Evolutionary conservation across 164 flowering plant genomes (phyloP), one percentile per base, ranked within the genome.

Genomic region (Aristolochia californica): DNA sequence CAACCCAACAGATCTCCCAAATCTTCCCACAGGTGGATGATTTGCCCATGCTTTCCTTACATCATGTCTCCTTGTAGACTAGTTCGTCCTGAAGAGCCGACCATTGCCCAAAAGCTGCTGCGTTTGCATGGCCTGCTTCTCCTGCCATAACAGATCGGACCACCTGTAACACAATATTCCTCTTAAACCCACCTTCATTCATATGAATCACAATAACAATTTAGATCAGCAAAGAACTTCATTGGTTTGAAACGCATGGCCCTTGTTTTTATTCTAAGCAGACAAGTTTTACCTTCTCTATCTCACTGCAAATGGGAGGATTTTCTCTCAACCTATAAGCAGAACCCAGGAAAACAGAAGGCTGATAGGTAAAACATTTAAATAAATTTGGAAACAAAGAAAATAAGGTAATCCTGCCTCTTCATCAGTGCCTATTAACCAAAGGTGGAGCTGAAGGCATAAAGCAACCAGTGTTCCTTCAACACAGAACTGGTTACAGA

Each of bases 301-400:
- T 80, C 68, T 87, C 97, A 53, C 70, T 80, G 52, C 72, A 72
- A 45, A 85, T 70, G 60, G 34, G 70, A 51, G 88, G 84, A 60
- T 83, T 87, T 43, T 87, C 97, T 71, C 72, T 80, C 72, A 90
- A 71, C 78, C 97, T 89, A 62, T 64, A 24, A 11, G 64, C 16
- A 59, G 15, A 55, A 49, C 40, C 25, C 23, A 53, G 51, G 34
- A 26, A 18, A 28, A 18, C 21, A 26, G 40, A 55, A n/a, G 20
- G 34, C 1, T 1, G 20, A 17, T 20, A n/a, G 15, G 14, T 20
- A 34, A 14, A 44, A 58, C 34, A 49, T n/a, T n/a, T n/a, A n/a
- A n/a, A n/a, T n/a, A n/a, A n/a, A n/a, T n/a, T n/a, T n/a, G n/a
- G n/a, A n/a, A n/a, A n/a, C n/a, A n/a, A n/a, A n/a, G n/a, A n/a